Percentiles rank a stretch among this genome's conserved stretches.
phyloP scores from a whole-genome alignment of 2,329 filamentous ascomycete species.

The Fusarium equiseti region DNA sequence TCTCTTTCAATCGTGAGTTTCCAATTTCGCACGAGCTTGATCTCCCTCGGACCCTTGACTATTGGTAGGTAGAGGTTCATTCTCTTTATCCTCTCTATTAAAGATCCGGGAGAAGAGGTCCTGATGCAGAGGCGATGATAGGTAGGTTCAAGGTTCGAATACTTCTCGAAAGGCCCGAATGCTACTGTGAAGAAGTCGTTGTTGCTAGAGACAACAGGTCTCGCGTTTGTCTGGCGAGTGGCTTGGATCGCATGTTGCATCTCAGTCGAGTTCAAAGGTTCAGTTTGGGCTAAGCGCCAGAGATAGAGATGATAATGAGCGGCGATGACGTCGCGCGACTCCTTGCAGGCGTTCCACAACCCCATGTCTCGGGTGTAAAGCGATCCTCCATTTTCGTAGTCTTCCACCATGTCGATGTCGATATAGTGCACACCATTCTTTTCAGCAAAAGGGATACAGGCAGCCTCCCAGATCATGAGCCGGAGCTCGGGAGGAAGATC shows the following conservation, averaged over 20 bases:
- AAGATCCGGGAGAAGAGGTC: neutral
- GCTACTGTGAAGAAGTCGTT: neutral
- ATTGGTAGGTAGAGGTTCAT: neutral
- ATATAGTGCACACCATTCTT: neutral
- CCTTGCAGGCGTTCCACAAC: neutral
- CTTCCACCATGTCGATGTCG: neutral
- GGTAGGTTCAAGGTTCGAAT: neutral
- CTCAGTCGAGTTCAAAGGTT: too few relatives aligned
- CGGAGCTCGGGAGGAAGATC: neutral
- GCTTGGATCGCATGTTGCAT: neutral
- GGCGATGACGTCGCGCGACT: neutral
- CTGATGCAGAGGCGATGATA: neutral
- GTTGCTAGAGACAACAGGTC: neutral
- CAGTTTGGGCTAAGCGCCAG: neutral
- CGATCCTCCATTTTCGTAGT: neutral
- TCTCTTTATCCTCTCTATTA: accelerated
- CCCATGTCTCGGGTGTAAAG: neutral
- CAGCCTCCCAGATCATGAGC: neutral
- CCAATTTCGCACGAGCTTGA: neutral
- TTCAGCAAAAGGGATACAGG: neutral
- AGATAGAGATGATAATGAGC: neutral
- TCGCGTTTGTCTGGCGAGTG: neutral
- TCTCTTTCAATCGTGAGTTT: too few relatives aligned
- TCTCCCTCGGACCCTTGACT: neutral
- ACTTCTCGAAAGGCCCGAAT: neutral